These are phyloP conservation scores for Phytophthora boehmeriae DNA, from an alignment of 352 stramenopile genomes.

Conservation along the genomic window DNA sequence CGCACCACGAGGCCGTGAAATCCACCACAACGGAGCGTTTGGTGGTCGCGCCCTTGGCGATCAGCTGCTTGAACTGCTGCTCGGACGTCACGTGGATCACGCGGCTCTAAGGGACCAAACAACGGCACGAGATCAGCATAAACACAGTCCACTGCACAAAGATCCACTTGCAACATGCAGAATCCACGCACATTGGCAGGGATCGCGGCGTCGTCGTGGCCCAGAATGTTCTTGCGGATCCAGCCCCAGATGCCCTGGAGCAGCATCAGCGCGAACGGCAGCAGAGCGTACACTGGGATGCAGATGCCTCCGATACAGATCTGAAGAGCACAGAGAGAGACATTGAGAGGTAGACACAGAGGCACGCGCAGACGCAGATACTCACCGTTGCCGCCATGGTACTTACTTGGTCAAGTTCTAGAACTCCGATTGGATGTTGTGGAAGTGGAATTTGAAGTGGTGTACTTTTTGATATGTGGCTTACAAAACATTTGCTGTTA, in stretches of 20 bases:
- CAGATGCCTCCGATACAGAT: conserved; percentile 85
- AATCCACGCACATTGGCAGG: conserved; percentile 47
- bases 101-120: conserved; percentile 44
- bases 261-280: conserved; percentile 76
- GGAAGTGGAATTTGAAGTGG: no score
- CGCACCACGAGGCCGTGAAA: conserved; percentile 91
- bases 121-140: conserved; percentile 1
- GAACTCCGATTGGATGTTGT: background rate
- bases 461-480: no score
- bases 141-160: background rate
- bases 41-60: conserved; percentile 69
- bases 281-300: conserved; percentile 75
- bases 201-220: conserved; percentile 54
- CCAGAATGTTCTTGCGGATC: conserved; percentile 68
- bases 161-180: background rate
- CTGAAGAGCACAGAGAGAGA: conserved; percentile 26
- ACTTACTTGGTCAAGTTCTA: background rate
- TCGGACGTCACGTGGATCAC: conserved; percentile 74
- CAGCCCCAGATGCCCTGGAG: conserved; percentile 74
- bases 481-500: no score
- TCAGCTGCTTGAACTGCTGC: conserved; percentile 76
- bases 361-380: background rate
- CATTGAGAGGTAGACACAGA: background rate
- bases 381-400: conserved; percentile 44
- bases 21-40: conserved; percentile 84